Evolutionary conservation across 306 rosid species (phyloP).

Genomic region (Gastrolobium villosum): DNA sequence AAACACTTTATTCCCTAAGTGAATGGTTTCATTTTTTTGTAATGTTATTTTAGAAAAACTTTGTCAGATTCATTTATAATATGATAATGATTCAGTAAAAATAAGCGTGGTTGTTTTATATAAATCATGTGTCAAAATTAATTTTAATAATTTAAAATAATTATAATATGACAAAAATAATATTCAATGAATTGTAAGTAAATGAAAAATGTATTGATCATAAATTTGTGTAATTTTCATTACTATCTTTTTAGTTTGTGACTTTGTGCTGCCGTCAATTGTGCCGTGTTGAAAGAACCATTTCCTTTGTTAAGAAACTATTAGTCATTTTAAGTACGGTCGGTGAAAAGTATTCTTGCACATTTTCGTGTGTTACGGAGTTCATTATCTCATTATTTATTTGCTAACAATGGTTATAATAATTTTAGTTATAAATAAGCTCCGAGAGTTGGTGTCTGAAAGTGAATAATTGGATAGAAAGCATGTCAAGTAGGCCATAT

Average conservation of each 20-base stretch:
- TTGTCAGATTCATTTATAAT: too few species aligned
- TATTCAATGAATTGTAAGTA: too few species aligned
- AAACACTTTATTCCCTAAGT: too few species aligned
- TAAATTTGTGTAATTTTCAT: not conserved
- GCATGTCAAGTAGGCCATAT: not conserved
- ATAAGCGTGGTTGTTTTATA: too few species aligned
- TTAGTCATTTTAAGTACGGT: not conserved
- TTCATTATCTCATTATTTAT: not conserved
- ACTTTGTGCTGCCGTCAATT: conserved; percentile 1
- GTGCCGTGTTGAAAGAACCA: not conserved
- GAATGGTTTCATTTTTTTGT: too few species aligned
- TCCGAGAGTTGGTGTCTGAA: not conserved
- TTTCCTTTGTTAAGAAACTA: not conserved
- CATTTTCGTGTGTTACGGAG: not conserved
- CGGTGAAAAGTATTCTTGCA: conserved; percentile 19
- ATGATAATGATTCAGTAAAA: too few species aligned
- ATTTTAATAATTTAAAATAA: too few species aligned
- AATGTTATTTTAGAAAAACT: too few species aligned
- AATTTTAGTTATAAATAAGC: conserved; percentile 17
- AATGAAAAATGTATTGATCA: not conserved
- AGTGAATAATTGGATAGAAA: conserved; percentile 17
- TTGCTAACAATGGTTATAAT: conserved; percentile 9
- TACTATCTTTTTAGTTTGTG: conserved; percentile 1
- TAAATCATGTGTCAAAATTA: too few species aligned
- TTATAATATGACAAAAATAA: too few species aligned